A percentile compares a stretch with the other conserved stretches of the same genome.
phyloP scores from a whole-genome alignment of 495 filamentous ascomycete species.

The Pseudevernia furfuracea region DNA sequence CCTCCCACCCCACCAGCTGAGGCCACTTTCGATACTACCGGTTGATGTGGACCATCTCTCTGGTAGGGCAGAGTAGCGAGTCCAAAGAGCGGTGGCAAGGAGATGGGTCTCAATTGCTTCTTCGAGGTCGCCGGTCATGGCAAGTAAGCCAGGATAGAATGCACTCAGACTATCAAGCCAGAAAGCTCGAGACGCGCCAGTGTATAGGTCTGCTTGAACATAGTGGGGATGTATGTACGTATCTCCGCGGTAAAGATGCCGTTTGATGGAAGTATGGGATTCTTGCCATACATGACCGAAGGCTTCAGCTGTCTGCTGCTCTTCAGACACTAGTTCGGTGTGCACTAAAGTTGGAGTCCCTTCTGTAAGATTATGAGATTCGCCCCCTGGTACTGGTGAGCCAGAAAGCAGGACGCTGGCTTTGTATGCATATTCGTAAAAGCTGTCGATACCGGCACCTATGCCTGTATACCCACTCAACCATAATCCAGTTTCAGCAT shows the following conservation, averaged over 20 bases:
- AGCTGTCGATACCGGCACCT: constrained; percentile 92
- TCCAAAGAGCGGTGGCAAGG: constrained; percentile 88
- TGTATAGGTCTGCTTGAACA: constrained; percentile 78
- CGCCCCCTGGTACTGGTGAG: not conserved
- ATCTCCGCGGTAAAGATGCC: constrained; percentile 63
- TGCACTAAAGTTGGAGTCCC: constrained; percentile 4
- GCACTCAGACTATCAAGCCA: constrained; percentile 96
- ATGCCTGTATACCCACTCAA: constrained; percentile 81
- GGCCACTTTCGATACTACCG: constrained; percentile 76
- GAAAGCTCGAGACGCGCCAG: constrained; percentile 70
- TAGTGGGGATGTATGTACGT: constrained; percentile 82
- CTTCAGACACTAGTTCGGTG: constrained; percentile 31
- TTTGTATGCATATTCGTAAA: constrained; percentile 97
- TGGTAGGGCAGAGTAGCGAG: constrained; percentile 80
- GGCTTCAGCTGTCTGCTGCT: constrained; percentile 62
- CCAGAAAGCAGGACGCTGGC: constrained; percentile 82
- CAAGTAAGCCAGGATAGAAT: constrained; percentile 88
- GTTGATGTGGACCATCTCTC: constrained; percentile 86
- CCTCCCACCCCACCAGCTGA: constrained; percentile 89
- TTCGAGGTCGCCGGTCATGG: constrained; percentile 77
- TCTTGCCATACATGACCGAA: constrained; percentile 83
- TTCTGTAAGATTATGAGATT: constrained; percentile 32
- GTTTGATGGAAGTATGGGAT: constrained; percentile 75
- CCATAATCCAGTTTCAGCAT: constrained; percentile 88
- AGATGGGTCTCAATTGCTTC: constrained; percentile 85